These are phyloP conservation scores for Trypanosomatidae sp. DNA, from an alignment of 208 protist genomes.

Conservation along the genomic window DNA sequence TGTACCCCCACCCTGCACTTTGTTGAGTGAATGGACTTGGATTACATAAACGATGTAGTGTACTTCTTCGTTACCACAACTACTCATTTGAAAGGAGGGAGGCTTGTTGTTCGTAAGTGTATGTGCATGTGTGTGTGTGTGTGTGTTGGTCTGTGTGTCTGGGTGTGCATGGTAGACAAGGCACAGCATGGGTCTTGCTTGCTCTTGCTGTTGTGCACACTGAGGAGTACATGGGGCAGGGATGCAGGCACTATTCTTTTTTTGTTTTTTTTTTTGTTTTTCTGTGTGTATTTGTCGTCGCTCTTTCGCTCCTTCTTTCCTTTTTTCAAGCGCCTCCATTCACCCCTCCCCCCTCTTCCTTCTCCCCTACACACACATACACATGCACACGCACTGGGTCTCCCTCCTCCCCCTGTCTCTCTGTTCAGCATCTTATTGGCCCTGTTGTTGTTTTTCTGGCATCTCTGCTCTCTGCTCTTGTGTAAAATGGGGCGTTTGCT, in stretches of 20 bases:
- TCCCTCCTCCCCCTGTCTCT: neutral
- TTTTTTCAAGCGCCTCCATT: neutral
- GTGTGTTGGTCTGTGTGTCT: neutral
- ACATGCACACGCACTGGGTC: neutral
- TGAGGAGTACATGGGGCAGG: neutral
- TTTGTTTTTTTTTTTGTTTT: constrained; percentile 11
- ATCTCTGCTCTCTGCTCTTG: neutral
- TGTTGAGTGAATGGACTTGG: neutral
- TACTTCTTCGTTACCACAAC: neutral
- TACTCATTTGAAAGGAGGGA: neutral
- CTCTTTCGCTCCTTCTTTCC: neutral
- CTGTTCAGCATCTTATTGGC: neutral
- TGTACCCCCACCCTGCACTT: neutral
- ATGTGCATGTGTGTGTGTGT: neutral
- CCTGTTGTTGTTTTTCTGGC: neutral
- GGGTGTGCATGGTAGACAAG: neutral
- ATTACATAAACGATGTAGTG: neutral
- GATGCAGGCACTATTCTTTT: neutral
- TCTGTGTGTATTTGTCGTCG: neutral
- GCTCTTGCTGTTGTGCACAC: constrained; percentile 6
- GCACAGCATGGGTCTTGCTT: neutral
- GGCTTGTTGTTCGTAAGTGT: neutral
- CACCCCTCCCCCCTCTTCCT: neutral
- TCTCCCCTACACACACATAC: neutral
- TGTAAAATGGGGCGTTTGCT: neutral